Evolutionary conservation across 2,329 filamentous ascomycete species (phyloP).

Genomic region (Colletotrichum destructivum): DNA sequence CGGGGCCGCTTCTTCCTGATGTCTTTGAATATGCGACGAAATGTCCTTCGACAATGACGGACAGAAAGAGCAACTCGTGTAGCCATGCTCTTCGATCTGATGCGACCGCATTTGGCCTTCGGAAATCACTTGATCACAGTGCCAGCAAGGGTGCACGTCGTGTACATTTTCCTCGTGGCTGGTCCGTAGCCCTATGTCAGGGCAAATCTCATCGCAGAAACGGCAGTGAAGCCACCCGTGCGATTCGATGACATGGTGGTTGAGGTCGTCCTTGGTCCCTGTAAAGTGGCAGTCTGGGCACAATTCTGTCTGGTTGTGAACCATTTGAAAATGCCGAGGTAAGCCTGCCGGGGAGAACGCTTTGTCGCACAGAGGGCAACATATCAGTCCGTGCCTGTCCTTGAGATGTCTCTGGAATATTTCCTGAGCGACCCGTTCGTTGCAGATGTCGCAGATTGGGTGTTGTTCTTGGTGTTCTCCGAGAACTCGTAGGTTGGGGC

Average conservation of each 20-base stretch:
- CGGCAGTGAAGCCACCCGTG: no score
- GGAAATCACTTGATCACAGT: no score
- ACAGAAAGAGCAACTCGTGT: not conserved
- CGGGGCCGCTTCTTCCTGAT: no score
- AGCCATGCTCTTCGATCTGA: not conserved
- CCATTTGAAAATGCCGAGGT: not conserved
- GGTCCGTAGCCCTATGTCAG: no score
- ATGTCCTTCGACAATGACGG: conserved; percentile 4
- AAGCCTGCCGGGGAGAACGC: not conserved
- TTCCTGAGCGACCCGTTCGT: not conserved
- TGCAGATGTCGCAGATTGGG: not conserved
- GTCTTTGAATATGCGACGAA: no score
- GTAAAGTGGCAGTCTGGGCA: not conserved
- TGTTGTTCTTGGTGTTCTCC: not conserved
- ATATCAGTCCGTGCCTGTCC: not conserved
- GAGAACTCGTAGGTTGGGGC: not conserved
- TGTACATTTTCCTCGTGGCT: no score
- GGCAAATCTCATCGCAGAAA: no score
- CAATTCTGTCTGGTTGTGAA: not conserved
- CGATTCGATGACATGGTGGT: no score
- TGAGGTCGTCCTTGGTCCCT: not conserved
- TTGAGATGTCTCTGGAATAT: not conserved
- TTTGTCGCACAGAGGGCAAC: no score
- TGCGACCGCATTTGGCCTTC: conserved; percentile 2
- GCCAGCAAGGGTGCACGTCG: no score